Evolutionary conservation across 352 stramenopile species (phyloP).

Genomic region (Phytophthora pistaciae): DNA sequence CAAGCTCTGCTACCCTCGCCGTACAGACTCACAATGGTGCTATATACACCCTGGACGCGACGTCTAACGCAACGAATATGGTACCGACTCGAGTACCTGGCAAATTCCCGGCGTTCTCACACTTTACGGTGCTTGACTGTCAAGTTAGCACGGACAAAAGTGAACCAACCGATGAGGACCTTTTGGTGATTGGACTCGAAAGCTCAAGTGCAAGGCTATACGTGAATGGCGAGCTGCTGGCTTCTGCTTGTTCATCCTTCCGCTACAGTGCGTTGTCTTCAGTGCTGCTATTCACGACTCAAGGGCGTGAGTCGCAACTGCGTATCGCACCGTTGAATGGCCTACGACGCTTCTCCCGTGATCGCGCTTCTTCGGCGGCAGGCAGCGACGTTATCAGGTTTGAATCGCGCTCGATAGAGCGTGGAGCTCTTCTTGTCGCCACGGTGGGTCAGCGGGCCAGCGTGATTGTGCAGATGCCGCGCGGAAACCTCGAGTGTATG

Average conservation of each 20-base stretch:
- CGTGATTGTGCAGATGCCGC: slow-evolving; percentile 79
- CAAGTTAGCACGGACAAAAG: background rate
- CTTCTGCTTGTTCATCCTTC: slow-evolving; percentile 69
- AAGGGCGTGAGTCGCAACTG: slow-evolving; percentile 65
- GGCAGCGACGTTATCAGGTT: slow-evolving; percentile 26
- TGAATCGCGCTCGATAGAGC: slow-evolving; percentile 66
- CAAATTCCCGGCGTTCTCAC: slow-evolving; percentile 43
- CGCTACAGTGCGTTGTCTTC: slow-evolving; percentile 46
- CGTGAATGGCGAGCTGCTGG: slow-evolving; percentile 53
- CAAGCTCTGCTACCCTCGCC: slow-evolving; percentile 14
- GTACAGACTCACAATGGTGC: slow-evolving; percentile 53
- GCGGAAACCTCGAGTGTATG: slow-evolving; percentile 81
- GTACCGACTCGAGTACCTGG: slow-evolving; percentile 16
- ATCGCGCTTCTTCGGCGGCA: slow-evolving; percentile 4
- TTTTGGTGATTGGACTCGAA: slow-evolving; percentile 56
- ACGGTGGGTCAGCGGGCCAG: slow-evolving; percentile 58
- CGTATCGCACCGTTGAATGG: slow-evolving; percentile 47
- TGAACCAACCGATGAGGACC: background rate
- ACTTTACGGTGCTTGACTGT: slow-evolving; percentile 43
- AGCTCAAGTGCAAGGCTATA: slow-evolving; percentile 53
- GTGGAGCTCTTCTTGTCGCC: slow-evolving; percentile 67
- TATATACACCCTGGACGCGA: slow-evolving; percentile 39
- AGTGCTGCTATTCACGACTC: slow-evolving; percentile 71
- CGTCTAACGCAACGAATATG: background rate
- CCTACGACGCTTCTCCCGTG: slow-evolving; percentile 15